Percentiles rank a stretch among this genome's conserved stretches.
Evolutionary conservation across 1,139 yeast genomes (phyloP).

Genomic region (Tardiomyces digboiensis): DNA sequence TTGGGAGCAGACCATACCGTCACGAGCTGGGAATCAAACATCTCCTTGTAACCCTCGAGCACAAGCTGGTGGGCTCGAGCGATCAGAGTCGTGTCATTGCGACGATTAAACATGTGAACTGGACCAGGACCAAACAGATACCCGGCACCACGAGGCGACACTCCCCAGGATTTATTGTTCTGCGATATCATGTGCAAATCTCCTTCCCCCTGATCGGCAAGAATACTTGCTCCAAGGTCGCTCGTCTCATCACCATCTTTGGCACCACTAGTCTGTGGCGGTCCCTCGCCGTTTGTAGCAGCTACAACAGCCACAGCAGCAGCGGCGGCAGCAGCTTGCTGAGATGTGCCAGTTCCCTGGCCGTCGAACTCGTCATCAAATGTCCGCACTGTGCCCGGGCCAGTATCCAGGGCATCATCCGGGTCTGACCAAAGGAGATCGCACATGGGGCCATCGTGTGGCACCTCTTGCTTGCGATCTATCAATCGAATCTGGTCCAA

Average conservation of each 20-base stretch:
- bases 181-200: background rate
- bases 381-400: background rate
- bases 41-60: constrained; percentile 90
- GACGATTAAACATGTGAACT: constrained; percentile 67
- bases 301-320: background rate
- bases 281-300: background rate
- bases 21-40: constrained; percentile 78
- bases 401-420: constrained; percentile 45
- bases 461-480: constrained; percentile 91
- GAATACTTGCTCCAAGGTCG: background rate
- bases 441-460: constrained; percentile 99
- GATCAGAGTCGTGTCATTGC: constrained; percentile 71
- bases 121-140: constrained; percentile 83
- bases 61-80: constrained; percentile 98
- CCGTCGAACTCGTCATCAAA: constrained; percentile 1
- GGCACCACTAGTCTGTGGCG: background rate
- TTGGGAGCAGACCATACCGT: constrained; percentile 96
- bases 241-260: background rate
- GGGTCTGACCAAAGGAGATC: constrained; percentile 97
- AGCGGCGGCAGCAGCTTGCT: background rate
- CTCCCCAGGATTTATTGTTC: constrained; percentile 51
- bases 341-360: background rate
- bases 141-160: constrained; percentile 98
- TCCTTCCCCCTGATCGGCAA: background rate
- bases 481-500: constrained; percentile 78